These are phyloP conservation scores for Nakazawaea ambrosiae DNA, from an alignment of 805 yeast genomes.

Conservation along the genomic window DNA sequence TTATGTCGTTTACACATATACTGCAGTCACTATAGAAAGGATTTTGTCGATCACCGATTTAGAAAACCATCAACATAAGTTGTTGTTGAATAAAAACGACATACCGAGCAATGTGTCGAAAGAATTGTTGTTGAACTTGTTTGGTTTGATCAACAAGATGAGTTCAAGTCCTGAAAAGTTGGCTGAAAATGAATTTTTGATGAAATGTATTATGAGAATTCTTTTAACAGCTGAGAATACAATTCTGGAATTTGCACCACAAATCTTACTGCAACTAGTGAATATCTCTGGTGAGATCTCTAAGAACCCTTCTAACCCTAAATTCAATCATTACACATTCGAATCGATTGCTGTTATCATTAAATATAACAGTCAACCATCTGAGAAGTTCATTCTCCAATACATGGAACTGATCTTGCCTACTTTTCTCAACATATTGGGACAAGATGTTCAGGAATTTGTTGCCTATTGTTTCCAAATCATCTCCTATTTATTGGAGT, in stretches of 20 bases:
- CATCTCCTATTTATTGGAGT: slow-evolving; percentile 70
- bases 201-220: slow-evolving; percentile 84
- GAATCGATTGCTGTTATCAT: slow-evolving; percentile 80
- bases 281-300: slow-evolving; percentile 64
- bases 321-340: slow-evolving; percentile 83
- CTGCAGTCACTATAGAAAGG: slow-evolving; percentile 89
- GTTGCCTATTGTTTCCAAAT: slow-evolving; percentile 90
- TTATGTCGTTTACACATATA: slow-evolving; percentile 85
- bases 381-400: slow-evolving; percentile 25
- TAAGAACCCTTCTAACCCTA: slow-evolving; percentile 92
- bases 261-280: slow-evolving; percentile 57
- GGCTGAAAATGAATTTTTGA: slow-evolving; percentile 90
- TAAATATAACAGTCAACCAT: slow-evolving; percentile 33
- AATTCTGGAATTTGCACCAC: slow-evolving; percentile 36
- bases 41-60: slow-evolving; percentile 69
- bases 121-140: slow-evolving; percentile 57
- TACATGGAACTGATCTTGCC: slow-evolving; percentile 57
- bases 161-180: slow-evolving; percentile 76
- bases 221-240: slow-evolving; percentile 65
- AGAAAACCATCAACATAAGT: slow-evolving; percentile 37
- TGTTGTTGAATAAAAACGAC: slow-evolving; percentile 69
- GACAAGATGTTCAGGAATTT: slow-evolving; percentile 88
- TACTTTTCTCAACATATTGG: slow-evolving; percentile 53
- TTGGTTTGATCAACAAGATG: slow-evolving; percentile 55
- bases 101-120: slow-evolving; percentile 52